Base-by-base conservation (phyloP, 805 yeast species). In the Jamesozyma hellenica region DNA sequence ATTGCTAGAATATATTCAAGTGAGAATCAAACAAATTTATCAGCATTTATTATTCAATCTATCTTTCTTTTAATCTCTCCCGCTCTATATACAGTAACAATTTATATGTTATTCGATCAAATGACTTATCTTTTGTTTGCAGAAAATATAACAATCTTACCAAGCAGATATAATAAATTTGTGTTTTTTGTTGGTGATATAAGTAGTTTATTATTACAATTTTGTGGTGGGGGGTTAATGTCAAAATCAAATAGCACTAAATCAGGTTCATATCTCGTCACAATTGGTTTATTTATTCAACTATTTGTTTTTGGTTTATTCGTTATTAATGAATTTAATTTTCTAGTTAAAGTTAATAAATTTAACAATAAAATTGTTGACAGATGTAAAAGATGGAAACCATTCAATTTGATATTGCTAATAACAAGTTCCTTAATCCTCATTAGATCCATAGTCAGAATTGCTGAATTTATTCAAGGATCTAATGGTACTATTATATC, bases 121-220 rank as follows among this genome's bases (percentile, higher is more conserved):
- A 30, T 60, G 25, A 42, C 56, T 5, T 41, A 31, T 21, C 30
- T 41, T 8, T 34, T 57, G 40, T 42, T 41, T 18, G 52, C 52
- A 25, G 46, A 42, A 30, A 39, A 46, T 9, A 35, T 43, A 16
- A 28, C 54, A 27, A 48, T 57, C 12, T 37, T 49, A 40, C 54
- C 52, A 8, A 35, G 51, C 5, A 48, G 48, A 35, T 52, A 42
- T 34, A 46, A 52, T 11, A 58, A 63, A 2, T 45, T 44, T 7
- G 39, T 57, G 12, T 61, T 60, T 49, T 61, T 61, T 6, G 10
- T 39, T n/a, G 63, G 63, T 15, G 66, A 62, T 44, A 46, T 60
- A 11, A 11, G 52, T 5, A 51, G 61, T 30, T 54, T 60, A 34
- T 38, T 56, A 4, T 26, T 60, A 30, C 66, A 61, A 47, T 54